Evolutionary conservation across 169 alveolate genomes (phyloP).

Genomic region (Eimeria sp.): DNA sequence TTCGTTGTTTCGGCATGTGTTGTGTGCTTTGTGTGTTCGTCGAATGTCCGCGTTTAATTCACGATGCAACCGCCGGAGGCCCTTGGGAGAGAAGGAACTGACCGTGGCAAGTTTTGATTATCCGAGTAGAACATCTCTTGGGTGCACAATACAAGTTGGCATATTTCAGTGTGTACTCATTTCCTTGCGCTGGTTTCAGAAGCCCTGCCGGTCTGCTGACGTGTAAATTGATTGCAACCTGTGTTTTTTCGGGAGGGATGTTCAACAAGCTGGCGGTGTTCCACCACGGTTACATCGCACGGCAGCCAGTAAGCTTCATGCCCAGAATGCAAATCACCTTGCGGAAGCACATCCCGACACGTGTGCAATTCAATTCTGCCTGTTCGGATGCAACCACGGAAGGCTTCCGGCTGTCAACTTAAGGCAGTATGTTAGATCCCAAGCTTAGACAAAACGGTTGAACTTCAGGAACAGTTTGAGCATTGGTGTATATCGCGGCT

Average conservation of each 20-base stretch:
- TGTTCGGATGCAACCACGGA: background rate
- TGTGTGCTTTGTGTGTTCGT: no score
- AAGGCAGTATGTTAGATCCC: background rate
- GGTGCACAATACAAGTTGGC: no score
- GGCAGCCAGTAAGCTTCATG: background rate
- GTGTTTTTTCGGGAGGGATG: background rate
- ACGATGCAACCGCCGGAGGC: no score
- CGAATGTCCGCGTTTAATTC: no score
- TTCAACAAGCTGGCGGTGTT: background rate
- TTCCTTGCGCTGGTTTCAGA: no score
- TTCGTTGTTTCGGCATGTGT: no score
- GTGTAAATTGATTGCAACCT: background rate
- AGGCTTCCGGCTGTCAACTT: background rate
- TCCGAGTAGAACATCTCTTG: no score
- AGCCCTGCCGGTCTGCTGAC: no score
- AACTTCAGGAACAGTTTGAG: background rate
- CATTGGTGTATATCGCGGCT: background rate
- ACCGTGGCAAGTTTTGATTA: no score
- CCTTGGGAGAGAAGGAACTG: no score
- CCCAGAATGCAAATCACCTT: background rate
- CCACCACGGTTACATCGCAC: background rate
- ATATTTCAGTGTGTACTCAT: no score
- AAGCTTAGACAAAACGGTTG: background rate
- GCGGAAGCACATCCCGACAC: background rate
- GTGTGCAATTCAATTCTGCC: background rate